Conservation (phyloP, 805 yeast genomes). For the Candida germanica region DNA sequence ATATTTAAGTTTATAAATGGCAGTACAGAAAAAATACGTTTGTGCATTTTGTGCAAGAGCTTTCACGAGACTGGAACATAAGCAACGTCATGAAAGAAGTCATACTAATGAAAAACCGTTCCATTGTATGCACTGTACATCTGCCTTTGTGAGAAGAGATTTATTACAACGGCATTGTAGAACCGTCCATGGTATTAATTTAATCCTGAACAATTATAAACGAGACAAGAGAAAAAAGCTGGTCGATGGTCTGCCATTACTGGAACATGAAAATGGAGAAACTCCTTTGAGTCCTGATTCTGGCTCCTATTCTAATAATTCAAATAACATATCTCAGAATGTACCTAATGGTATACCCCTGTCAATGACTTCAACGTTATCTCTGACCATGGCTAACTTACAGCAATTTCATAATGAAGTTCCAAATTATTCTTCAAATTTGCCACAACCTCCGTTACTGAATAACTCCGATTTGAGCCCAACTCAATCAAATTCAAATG, state of each 20-base stretch:
- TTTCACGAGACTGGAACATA: conserved; percentile 76
- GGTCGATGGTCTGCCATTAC: no score
- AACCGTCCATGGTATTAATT: conserved; percentile 60
- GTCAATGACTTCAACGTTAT: no score
- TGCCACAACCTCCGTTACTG: no score
- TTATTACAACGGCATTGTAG: conserved; percentile 72
- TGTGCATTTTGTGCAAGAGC: conserved; percentile 80
- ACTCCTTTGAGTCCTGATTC: no score
- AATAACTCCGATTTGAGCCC: background rate
- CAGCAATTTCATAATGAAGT: no score
- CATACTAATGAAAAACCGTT: conserved; percentile 82
- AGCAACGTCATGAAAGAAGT: conserved; percentile 73
- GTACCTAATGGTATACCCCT: background rate
- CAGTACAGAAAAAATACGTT: conserved; percentile 61
- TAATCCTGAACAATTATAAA: conserved; percentile 9
- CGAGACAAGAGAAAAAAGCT: conserved; percentile 1
- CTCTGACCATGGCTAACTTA: no score
- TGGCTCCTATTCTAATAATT: background rate
- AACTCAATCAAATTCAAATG: background rate
- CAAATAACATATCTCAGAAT: no score
- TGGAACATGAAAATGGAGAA: background rate
- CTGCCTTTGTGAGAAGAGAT: conserved; percentile 76
- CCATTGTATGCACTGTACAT: conserved; percentile 65
- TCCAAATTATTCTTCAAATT: no score
- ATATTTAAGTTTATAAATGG: conserved; percentile 17